Conservation (phyloP, 83 land plant species). For the Picea mariana region DNA sequence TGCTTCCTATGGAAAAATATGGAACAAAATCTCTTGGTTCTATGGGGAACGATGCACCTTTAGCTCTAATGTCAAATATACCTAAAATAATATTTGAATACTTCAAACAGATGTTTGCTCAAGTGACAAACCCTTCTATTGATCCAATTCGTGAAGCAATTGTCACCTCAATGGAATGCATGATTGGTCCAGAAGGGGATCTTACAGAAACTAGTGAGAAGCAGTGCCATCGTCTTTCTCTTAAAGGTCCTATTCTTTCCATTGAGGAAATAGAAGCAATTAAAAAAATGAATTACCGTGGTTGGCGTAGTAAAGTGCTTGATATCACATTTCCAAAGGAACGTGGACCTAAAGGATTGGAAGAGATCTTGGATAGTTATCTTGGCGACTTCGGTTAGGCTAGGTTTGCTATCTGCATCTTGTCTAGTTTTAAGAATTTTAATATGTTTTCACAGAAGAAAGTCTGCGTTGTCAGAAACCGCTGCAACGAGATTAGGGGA, state of each 20-base stretch:
- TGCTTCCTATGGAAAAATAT: no score
- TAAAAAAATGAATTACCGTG: conserved; percentile 85
- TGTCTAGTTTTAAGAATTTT: no score
- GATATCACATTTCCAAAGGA: conserved; percentile 83
- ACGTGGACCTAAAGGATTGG: conserved; percentile 81
- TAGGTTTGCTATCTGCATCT: no score
- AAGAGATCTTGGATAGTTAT: conserved; percentile 88
- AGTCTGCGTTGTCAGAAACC: no score
- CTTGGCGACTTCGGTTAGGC: no score
- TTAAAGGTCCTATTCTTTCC: conserved; percentile 87
- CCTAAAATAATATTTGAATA: conserved; percentile 93
- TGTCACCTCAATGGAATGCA: conserved; percentile 97
- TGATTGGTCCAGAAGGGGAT: conserved; percentile 99
- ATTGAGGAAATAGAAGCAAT: conserved; percentile 90
- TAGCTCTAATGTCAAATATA: conserved; percentile 92
- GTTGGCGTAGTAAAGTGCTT: conserved; percentile 91
- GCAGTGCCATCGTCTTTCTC: conserved; percentile 88
- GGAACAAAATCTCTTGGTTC: no score
- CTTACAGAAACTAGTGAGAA: conserved; percentile 89
- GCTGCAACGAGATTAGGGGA: no score
- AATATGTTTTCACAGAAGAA: no score
- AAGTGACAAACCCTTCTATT: conserved; percentile 99
- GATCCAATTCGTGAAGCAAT: conserved; percentile 97
- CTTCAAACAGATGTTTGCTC: conserved; percentile 99
- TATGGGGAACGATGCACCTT: conserved; percentile 65